Percentiles rank a stretch among this genome's conserved stretches.
These are phyloP conservation scores for Backusella tarrabulga DNA, from an alignment of 192 early-diverging fungal species.

Conservation along the genomic window DNA sequence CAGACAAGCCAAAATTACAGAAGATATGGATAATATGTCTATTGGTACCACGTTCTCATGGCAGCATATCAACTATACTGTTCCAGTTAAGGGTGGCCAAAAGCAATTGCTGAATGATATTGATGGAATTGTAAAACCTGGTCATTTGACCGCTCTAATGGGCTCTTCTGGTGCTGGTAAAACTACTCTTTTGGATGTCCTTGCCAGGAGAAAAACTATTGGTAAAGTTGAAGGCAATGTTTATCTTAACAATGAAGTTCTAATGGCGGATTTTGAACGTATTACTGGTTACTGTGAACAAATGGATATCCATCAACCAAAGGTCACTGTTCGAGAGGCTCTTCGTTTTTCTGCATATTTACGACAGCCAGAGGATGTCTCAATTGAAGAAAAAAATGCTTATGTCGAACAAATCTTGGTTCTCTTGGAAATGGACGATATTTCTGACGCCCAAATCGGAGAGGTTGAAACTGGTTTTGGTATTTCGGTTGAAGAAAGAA, in stretches of 20 bases:
- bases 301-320: slow-evolving; percentile 82
- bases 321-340: slow-evolving; percentile 89
- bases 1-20: slow-evolving; percentile 33
- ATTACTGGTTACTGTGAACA: slow-evolving; percentile 85
- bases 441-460: slow-evolving; percentile 62
- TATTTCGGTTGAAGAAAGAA: slow-evolving; percentile 80
- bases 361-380: slow-evolving; percentile 59
- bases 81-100: slow-evolving; percentile 59
- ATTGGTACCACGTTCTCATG: slow-evolving; percentile 56
- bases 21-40: slow-evolving; percentile 41
- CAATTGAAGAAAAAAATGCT: slow-evolving; percentile 43
- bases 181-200: slow-evolving; percentile 72
- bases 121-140: slow-evolving; percentile 71
- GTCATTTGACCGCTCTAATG: slow-evolving; percentile 86
- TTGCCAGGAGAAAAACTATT: slow-evolving; percentile 75
- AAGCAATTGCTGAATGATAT: slow-evolving; percentile 65
- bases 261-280: slow-evolving; percentile 51
- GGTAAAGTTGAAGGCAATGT: slow-evolving; percentile 60
- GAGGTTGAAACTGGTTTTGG: slow-evolving; percentile 52
- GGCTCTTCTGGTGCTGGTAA: slow-evolving; percentile 93
- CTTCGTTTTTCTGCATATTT: slow-evolving; percentile 79
- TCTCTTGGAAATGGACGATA: slow-evolving; percentile 60
- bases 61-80: slow-evolving; percentile 66
- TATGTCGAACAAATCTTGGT: slow-evolving; percentile 52
- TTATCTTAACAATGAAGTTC: slow-evolving; percentile 49